Percentiles rank a stretch among this genome's conserved stretches.
These are phyloP conservation scores for Canavalia gladiata DNA, from an alignment of 306 rosid genomes.

Conservation along the genomic window DNA sequence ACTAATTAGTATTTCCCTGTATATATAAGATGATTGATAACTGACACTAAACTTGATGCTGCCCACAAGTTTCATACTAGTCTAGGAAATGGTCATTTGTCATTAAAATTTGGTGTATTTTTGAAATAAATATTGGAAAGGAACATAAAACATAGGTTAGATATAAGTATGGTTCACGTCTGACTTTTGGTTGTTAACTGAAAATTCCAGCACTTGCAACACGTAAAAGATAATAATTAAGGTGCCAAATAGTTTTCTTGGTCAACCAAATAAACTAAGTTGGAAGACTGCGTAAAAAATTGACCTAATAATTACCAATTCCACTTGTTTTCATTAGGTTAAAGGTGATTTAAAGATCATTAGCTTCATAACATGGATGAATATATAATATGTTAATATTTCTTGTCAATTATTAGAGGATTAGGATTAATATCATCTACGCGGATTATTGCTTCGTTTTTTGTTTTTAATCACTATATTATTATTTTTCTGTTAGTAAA, in stretches of 20 bases:
- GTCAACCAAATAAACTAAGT: constrained; percentile 34
- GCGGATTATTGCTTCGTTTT: not conserved
- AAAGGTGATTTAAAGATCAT: not conserved
- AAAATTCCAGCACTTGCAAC: constrained; percentile 47
- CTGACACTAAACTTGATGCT: constrained; percentile 26
- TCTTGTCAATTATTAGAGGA: not conserved
- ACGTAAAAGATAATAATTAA: constrained; percentile 50
- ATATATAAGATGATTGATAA: not conserved
- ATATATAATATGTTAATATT: not conserved
- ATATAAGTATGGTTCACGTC: constrained; percentile 40
- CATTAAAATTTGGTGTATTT: not conserved
- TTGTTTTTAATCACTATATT: not conserved
- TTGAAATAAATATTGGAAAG: constrained; percentile 35
- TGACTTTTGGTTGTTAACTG: constrained; percentile 48
- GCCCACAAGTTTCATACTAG: constrained; percentile 38
- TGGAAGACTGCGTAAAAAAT: constrained; percentile 43
- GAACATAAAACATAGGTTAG: constrained; percentile 36
- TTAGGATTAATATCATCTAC: constrained; percentile 1
- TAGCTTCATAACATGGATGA: constrained; percentile 13
- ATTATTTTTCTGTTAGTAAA: not conserved
- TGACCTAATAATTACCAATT: constrained; percentile 36
- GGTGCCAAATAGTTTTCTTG: constrained; percentile 49
- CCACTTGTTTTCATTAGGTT: constrained; percentile 31
- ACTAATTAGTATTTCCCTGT: no score
- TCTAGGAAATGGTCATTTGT: not conserved